Evolutionary conservation across 2,329 filamentous ascomycete genomes (phyloP).

Genomic region (Hirsutella minnesotensis): DNA sequence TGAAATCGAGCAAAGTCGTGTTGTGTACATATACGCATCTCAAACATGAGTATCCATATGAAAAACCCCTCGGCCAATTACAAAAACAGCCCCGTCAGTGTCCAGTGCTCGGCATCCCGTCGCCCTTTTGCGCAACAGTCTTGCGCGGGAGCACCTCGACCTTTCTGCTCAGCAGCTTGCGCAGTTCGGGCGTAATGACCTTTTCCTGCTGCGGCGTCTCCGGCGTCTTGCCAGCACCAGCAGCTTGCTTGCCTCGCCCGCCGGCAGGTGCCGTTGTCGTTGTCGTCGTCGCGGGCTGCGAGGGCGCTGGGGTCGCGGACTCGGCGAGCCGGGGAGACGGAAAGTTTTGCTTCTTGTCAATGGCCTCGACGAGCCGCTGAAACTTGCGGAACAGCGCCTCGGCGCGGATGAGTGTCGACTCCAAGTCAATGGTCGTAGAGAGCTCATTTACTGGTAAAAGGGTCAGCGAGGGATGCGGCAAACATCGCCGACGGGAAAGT

Average conservation of each 20-base stretch:
- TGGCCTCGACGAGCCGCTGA: constrained; percentile 75
- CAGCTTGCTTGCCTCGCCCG: neutral
- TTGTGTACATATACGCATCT: too few species aligned
- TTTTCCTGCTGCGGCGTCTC: constrained; percentile 19
- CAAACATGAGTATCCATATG: too few species aligned
- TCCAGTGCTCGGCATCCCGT: constrained; percentile 21
- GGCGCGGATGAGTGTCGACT: constrained; percentile 74
- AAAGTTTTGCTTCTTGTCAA: constrained; percentile 86
- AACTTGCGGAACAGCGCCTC: constrained; percentile 84
- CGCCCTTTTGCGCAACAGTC: constrained; percentile 22
- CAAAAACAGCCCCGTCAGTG: too few species aligned
- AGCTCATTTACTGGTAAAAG: constrained; percentile 70
- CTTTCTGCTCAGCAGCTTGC: constrained; percentile 37
- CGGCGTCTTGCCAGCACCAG: constrained; percentile 5
- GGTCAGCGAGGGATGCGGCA: constrained; percentile 8
- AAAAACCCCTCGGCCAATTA: too few species aligned
- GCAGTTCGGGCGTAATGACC: constrained; percentile 45
- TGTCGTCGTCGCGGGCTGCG: neutral
- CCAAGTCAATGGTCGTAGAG: constrained; percentile 82
- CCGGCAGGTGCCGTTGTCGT: neutral
- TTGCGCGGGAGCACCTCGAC: constrained; percentile 30
- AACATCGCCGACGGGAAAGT: constrained; percentile 6
- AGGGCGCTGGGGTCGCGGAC: neutral
- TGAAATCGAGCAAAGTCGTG: too few species aligned
- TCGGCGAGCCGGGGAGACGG: constrained; percentile 35